Base-by-base conservation (phyloP, 345 rosid species). In the Corchorus olitorius region DNA sequence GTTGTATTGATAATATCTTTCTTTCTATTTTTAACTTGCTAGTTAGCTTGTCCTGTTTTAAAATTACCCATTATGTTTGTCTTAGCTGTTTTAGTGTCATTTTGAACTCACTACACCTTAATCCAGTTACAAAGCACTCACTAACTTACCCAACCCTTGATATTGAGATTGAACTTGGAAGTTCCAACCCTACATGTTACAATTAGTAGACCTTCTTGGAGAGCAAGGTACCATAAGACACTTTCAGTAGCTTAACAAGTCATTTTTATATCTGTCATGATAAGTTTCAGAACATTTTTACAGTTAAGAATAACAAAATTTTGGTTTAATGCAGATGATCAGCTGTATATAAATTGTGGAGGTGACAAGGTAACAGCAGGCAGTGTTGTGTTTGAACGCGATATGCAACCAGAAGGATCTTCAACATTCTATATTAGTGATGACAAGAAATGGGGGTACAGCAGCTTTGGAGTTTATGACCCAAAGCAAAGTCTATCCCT, bases 401-500 rank as follows among this genome's bases (percentile, higher is more conserved):
- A 68, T 68, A 4, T 20, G 20, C 54, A 50, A 49, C 72, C 72
- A 1, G 72, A 49, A 27, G 59, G 72, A 68, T 56, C 72, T 27
- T 49, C 72, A 15, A 68, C 72, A 33, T 68, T 68, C 72, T 49
- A 27, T 27, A 68, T 68, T 20, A 68, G 72, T 16, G 72, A 68
- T 27, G 72, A 68, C 58, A 68, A 15, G 58, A 68, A 68, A 68
- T 68, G 58, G 72, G 70, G 72, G 6, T 68, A 68, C 8, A 68
- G 72, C 49, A 68, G 72, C 72, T 48, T 68, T 56, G 72, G 58
- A 34, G 49, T 68, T 49, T 68, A 49, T 50, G 56, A 68, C 41
- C 43, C 58, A 4, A 17, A 16, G 19, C 72, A 68, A 49, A 49
- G 7, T 13, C 27, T 0, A 41, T 27, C 58, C 58, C 49, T 68